Conservation (phyloP, 2,329 filamentous ascomycete genomes). For the Chalara sp. region DNA sequence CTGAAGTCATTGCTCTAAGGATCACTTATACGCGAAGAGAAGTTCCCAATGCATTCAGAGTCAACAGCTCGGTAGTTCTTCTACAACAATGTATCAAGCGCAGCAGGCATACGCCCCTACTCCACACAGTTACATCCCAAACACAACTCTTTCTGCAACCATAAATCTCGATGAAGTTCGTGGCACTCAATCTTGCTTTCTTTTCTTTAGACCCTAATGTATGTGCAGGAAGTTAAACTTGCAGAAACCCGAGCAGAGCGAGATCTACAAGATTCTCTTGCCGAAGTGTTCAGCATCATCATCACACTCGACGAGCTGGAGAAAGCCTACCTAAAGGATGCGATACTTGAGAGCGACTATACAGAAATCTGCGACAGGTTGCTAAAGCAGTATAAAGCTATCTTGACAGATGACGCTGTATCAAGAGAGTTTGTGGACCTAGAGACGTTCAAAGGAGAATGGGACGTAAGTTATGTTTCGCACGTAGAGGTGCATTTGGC, state of each 20-base stretch:
- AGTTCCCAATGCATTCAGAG: too few relatives aligned
- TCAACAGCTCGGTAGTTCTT: too few relatives aligned
- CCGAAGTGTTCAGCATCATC: constrained; percentile 96
- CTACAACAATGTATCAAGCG: constrained; percentile 22
- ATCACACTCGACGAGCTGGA: constrained; percentile 92
- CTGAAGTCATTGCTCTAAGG: too few relatives aligned
- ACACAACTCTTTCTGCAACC: constrained; percentile 72
- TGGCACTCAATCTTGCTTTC: background rate
- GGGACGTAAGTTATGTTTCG: constrained; percentile 63
- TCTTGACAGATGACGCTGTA: constrained; percentile 86
- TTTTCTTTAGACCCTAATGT: background rate
- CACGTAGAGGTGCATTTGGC: background rate
- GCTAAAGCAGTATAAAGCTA: constrained; percentile 94
- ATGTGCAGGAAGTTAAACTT: constrained; percentile 83
- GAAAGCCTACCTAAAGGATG: constrained; percentile 94
- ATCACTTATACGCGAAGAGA: constrained; percentile 1
- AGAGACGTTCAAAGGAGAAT: constrained; percentile 84
- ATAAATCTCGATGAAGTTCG: constrained; percentile 88
- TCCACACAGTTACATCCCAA: constrained; percentile 72
- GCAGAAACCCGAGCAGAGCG: constrained; percentile 80
- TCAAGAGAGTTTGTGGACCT: constrained; percentile 79
- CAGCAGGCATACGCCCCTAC: constrained; percentile 30
- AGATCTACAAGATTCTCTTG: constrained; percentile 90
- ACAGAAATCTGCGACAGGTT: constrained; percentile 93
- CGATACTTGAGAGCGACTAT: constrained; percentile 84